A percentile compares a stretch with the other conserved stretches of the same genome.
Conservation (phyloP, 805 yeast genomes). For the Suhomyces sp. region DNA sequence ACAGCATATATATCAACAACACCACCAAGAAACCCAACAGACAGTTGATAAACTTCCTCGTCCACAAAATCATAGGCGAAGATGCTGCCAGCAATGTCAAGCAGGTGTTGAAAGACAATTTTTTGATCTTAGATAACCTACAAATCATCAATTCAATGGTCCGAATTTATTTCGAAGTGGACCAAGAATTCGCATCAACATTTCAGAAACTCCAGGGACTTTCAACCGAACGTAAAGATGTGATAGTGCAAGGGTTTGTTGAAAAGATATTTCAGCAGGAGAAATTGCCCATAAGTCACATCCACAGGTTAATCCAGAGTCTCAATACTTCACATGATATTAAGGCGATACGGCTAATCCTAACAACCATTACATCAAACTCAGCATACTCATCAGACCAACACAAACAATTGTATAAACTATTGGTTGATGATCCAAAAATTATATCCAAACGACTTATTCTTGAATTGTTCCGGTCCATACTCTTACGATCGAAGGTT, state of each 20-base stretch:
- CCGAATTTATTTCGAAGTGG: constrained; percentile 1
- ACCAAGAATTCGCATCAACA: neutral
- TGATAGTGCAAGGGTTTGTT: neutral
- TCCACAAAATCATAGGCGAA: constrained; percentile 4
- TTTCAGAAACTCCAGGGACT: neutral
- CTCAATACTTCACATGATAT: neutral
- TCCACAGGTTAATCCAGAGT: neutral
- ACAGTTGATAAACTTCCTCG: constrained; percentile 10
- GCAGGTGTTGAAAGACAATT: constrained; percentile 4
- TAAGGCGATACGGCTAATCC: constrained; percentile 1
- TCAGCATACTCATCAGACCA: constrained; percentile 1
- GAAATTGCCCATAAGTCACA: neutral
- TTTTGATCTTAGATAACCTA: constrained; percentile 8
- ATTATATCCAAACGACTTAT: constrained; percentile 8
- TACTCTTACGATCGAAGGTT: constrained; percentile 12
- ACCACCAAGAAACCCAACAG: constrained; percentile 10
- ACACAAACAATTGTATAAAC: constrained; percentile 1
- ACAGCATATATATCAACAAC: constrained; percentile 9
- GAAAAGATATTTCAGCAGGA: neutral
- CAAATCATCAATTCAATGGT: constrained; percentile 3
- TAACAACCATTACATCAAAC: neutral
- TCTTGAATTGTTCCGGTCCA: constrained; percentile 10
- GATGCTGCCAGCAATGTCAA: constrained; percentile 3
- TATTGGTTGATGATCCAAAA: constrained; percentile 2
- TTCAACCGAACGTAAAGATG: neutral